A percentile compares a stretch with the other conserved stretches of the same genome.
Evolutionary conservation across 2,329 filamentous ascomycete genomes (phyloP).

Genomic region (Bretziella fagacearum): DNA sequence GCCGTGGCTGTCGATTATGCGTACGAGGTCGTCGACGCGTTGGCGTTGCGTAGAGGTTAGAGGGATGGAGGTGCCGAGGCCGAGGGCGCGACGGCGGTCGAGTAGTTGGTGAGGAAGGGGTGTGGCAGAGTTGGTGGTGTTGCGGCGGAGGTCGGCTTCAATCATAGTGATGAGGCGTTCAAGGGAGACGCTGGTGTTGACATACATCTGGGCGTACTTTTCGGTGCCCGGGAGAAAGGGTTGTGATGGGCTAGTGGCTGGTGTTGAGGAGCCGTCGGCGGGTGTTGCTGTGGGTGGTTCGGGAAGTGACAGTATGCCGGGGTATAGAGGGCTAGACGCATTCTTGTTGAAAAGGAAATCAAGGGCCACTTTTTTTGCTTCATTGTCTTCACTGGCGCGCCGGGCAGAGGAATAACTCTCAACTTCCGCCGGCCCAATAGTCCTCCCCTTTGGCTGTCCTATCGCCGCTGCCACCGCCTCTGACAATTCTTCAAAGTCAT

Average conservation of each 20-base stretch:
- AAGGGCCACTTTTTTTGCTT: conserved; percentile 10
- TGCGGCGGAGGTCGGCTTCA: conserved; percentile 21
- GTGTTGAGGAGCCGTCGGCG: not conserved
- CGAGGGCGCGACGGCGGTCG: conserved; percentile 7
- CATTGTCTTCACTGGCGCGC: conserved; percentile 7
- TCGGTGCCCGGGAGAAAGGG: conserved; percentile 12
- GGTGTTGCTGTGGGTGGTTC: not conserved
- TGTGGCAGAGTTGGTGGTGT: conserved; percentile 17
- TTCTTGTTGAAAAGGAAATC: conserved; percentile 13
- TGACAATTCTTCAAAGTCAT: conserved; percentile 13
- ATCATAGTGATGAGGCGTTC: conserved; percentile 21
- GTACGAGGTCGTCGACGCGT: conserved; percentile 13
- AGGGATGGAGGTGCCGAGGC: conserved; percentile 11
- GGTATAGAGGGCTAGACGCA: not conserved
- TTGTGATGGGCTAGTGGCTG: too few relatives aligned
- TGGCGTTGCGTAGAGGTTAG: conserved; percentile 8
- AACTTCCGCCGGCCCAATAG: conserved; percentile 13
- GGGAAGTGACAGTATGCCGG: not conserved
- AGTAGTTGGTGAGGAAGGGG: conserved; percentile 1
- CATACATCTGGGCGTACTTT: conserved; percentile 14
- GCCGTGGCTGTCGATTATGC: conserved; percentile 11
- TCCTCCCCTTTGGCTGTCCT: conserved; percentile 18
- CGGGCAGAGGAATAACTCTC: conserved; percentile 5
- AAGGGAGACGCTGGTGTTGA: conserved; percentile 13
- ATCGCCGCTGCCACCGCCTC: conserved; percentile 18